phyloP scores from a whole-genome alignment of 805 yeast species.

The Pichia ethanolica region DNA sequence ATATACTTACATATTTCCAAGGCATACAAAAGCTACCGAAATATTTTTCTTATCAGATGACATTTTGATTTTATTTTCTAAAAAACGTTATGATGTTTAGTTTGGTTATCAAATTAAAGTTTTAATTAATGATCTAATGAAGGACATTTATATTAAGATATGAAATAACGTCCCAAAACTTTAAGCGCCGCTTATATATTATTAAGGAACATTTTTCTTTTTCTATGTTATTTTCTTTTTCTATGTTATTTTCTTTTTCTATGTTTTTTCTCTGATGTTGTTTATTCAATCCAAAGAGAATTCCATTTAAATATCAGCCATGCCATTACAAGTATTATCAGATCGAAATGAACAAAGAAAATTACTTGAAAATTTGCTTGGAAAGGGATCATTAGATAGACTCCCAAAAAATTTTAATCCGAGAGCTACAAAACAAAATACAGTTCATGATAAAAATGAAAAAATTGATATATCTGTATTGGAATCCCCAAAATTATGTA shows the following conservation, averaged over 20 bases:
- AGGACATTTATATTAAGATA: too few species aligned
- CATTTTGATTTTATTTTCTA: not conserved
- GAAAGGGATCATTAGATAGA: constrained; percentile 39
- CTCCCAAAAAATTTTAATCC: constrained; percentile 25
- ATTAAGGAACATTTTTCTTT: too few species aligned
- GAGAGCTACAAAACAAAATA: constrained; percentile 1
- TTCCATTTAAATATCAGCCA: too few species aligned
- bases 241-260: not conserved
- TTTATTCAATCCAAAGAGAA: too few species aligned
- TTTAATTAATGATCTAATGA: too few species aligned
- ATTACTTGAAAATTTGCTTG: constrained; percentile 76
- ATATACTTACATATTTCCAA: constrained; percentile 74
- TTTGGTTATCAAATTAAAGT: too few species aligned
- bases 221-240: too few species aligned
- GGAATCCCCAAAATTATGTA: constrained; percentile 60
- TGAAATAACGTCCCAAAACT: too few species aligned
- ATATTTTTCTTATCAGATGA: constrained; percentile 7
- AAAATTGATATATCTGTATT: constrained; percentile 28
- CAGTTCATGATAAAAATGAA: not conserved
- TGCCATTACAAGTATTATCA: not conserved
- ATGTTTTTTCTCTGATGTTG: too few species aligned
- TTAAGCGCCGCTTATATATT: too few species aligned
- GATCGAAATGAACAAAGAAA: constrained; percentile 71
- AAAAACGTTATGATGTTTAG: too few species aligned
- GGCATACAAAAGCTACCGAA: constrained; percentile 77